Base-by-base conservation (phyloP, 2,329 filamentous ascomycete species). In the Aspergillus tubingensis region DNA sequence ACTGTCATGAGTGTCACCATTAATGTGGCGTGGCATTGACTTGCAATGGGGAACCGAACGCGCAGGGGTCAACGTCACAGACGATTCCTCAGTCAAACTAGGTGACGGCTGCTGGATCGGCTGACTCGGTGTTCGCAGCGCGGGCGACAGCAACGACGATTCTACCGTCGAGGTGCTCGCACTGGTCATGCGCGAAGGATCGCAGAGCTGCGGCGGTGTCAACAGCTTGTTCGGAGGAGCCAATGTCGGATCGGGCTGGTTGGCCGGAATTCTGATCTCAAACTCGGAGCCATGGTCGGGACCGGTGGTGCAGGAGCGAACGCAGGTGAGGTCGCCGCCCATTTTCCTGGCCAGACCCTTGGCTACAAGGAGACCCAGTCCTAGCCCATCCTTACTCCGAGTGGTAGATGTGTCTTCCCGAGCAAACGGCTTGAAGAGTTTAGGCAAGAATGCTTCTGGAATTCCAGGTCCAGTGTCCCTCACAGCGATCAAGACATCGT, bases 401-500 rank as follows among this genome's bases (percentile, higher is more conserved):
- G 87, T 90, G 13, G 87, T 84, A 1, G 88, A 89, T 54, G 86
- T 83, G 70, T 91, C 88, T 73, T 89, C 85, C 62, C 88, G 82
- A 23, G 88, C 86, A 72, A 90, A 91, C 1, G 88, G 85, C 65
- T 88, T 88, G 77, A 91, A 91, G 0, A 91, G 78, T 57, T 85
- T 84, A 0, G 86, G 85, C 53, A 88, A 74, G 67, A 90, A 91
- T 11, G 84, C 85, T 52, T 84, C 81, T 0, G 87, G 86, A 49
- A 91, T 91, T 3, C 88, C 88, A 52, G 85, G 84, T 7, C 88
- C 88, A 17, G 87, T 89, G 72, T 91, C 88, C 15, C 80, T 79
- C 58, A 91, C 81, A 62, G 80, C 84, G 68, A 90, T 85, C 48
- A 86, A 78, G 44, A 90, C 79, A 68, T 85, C 84, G 36, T 82